Evolutionary conservation across 2,329 filamentous ascomycete species (phyloP).

Genomic region (Trichoderma sp.): DNA sequence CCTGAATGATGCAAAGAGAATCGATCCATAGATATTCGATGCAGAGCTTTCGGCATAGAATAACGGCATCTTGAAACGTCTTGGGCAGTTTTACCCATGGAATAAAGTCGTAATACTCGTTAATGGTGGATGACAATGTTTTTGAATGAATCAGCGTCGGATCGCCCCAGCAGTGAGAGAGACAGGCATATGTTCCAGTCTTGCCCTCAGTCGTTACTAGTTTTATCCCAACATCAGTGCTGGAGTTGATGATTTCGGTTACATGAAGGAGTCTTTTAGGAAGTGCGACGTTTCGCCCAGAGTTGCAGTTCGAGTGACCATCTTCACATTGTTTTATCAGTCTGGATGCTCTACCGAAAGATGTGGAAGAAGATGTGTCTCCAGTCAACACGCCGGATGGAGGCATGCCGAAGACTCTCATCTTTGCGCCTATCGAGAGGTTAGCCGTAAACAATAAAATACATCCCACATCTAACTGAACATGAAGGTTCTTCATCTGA

Average conservation of each 20-base stretch:
- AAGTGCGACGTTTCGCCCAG: background rate
- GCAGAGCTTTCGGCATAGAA: background rate
- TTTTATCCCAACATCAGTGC: background rate
- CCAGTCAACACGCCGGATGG: background rate
- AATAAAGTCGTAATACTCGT: background rate
- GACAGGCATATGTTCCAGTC: background rate
- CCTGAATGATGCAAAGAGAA: slow-evolving; percentile 3
- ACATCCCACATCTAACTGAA: too few species aligned
- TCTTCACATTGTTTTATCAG: background rate
- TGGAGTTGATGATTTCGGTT: background rate
- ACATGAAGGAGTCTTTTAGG: background rate
- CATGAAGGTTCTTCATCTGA: background rate
- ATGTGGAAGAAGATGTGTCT: background rate
- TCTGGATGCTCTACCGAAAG: background rate
- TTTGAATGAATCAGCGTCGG: background rate
- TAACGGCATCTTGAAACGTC: background rate
- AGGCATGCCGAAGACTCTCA: background rate
- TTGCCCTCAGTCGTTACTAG: background rate
- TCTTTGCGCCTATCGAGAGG: background rate
- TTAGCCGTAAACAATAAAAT: too few species aligned
- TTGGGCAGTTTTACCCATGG: background rate
- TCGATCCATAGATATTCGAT: slow-evolving; percentile 2
- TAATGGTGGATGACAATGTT: background rate
- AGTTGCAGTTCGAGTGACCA: background rate
- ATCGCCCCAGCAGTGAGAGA: background rate